Evolutionary conservation across 345 rosid species (phyloP).

Genomic region (Salix brachista): DNA sequence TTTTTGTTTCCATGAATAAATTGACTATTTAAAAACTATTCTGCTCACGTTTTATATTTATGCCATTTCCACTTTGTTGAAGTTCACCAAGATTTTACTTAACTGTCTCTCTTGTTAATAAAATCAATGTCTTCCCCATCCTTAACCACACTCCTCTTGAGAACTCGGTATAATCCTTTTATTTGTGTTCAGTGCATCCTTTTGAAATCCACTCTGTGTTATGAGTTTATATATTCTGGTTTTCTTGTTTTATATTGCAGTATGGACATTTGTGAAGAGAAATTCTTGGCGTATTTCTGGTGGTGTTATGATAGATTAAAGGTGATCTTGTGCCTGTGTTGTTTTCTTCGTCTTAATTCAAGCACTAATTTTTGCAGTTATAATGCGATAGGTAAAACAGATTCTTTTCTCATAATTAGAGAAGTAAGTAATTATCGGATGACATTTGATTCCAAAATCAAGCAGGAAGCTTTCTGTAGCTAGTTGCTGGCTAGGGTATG

Average conservation of each 20-base stretch:
- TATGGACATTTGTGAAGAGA: slow-evolving; percentile 72
- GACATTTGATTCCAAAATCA: not conserved
- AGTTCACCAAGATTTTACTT: not conserved
- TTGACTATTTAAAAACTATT: not conserved
- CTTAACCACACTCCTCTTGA: not conserved
- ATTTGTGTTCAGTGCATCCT: not conserved
- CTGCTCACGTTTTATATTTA: not conserved
- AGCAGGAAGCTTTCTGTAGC: not conserved
- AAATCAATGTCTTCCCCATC: not conserved
- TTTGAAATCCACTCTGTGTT: not conserved
- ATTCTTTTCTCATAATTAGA: not conserved
- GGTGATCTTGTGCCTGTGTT: slow-evolving; percentile 34
- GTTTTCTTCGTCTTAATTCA: not conserved
- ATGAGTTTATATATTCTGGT: slow-evolving; percentile 4
- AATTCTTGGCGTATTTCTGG: slow-evolving; percentile 91
- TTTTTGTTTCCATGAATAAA: not conserved
- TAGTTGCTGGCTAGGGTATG: not conserved
- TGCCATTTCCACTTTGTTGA: not conserved
- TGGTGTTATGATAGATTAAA: slow-evolving; percentile 86
- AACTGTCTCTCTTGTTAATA: not conserved
- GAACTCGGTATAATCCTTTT: not conserved
- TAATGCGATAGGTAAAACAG: not conserved
- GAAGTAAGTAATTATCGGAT: not conserved
- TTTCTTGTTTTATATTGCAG: slow-evolving; percentile 41
- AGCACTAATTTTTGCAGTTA: not conserved